Conservation (phyloP, 31 red algal species). For the Pterothamnion heteromorphum region DNA sequence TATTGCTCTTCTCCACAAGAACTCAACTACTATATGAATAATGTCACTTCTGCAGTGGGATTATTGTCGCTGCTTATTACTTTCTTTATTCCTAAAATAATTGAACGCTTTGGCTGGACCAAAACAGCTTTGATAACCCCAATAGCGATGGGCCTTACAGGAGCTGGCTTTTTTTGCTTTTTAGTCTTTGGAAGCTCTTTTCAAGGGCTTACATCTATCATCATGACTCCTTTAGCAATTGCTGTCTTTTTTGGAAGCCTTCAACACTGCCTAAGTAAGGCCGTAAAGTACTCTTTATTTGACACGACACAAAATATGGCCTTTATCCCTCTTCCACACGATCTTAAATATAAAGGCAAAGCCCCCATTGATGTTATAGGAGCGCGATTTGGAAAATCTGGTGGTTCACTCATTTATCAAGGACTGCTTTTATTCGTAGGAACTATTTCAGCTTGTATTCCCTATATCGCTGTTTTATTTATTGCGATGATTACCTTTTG, state of each 20-base stretch:
- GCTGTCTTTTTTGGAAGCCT: slow-evolving; percentile 91
- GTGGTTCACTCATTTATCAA: slow-evolving; percentile 94
- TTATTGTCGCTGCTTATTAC: slow-evolving; percentile 81
- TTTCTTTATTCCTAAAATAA: slow-evolving; percentile 82
- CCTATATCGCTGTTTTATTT: slow-evolving; percentile 84
- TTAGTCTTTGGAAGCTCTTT: slow-evolving; percentile 80
- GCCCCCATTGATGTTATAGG: slow-evolving; percentile 97
- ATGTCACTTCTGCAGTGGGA: slow-evolving; percentile 85
- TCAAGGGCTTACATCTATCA: slow-evolving; percentile 57
- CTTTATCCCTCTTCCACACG: slow-evolving; percentile 89
- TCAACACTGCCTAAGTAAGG: slow-evolving; percentile 85
- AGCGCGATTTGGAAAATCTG: slow-evolving; percentile 95
- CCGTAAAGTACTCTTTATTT: slow-evolving; percentile 90
- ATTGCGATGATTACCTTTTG: slow-evolving; percentile 82
- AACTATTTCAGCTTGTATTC: slow-evolving; percentile 84
- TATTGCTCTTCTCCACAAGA: slow-evolving; percentile 88
- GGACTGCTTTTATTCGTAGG: slow-evolving; percentile 88
- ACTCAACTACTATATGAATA: slow-evolving; percentile 93
- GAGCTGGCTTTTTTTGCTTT: slow-evolving; percentile 83
- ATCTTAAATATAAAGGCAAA: slow-evolving; percentile 92
- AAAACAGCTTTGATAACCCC: slow-evolving; percentile 87
- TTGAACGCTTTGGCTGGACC: slow-evolving; percentile 90
- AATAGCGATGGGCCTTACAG: slow-evolving; percentile 81
- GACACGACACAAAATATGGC: slow-evolving; percentile 98
- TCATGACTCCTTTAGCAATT: slow-evolving; percentile 86